Base-by-base conservation (phyloP, 805 yeast genomes). In the Priceomyces castillae region DNA sequence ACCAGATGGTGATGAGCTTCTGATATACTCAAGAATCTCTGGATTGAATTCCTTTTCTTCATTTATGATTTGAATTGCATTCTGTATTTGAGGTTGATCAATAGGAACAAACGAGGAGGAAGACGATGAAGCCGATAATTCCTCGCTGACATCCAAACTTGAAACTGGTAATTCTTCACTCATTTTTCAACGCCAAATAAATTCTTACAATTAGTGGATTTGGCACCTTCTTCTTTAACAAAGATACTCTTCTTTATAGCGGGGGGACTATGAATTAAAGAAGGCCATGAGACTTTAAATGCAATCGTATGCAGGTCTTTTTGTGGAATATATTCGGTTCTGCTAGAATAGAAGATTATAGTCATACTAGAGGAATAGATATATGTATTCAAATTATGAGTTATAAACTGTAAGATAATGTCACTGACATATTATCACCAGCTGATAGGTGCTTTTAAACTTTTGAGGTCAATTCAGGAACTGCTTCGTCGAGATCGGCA, bases 391-490 rank as follows among this genome's bases (percentile, higher is more conserved):
- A 22, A 7, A 22, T 22, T 22, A 22, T 22, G 9, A 22, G 25
- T 22, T 7, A 22, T 9, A 22, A 22, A 22, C 9, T 9, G 25
- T 22, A 22, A 22, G 25, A 9, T 22, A 22, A 6, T 9, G 25
- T 22, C 25, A 22, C 9, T 22, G 9, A 9, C 9, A 22, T 9
- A 9, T 6, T 22, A 28, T 28, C 15, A 28, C 31, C 31, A 11
- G 31, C 31, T 28, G 31, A 28, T 11, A 5, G 25, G 25, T 28
- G 15, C 15, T n/a, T 12, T 23, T 28, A 28, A 6, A 88, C 62
- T 69, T 90, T 89, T 49, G 78, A 74, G 37, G 96, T 86, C 52
- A 92, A 73, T 69, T 94, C 96, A n/a, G 99, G 98, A 36, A 92
- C 80, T 34, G 84, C 78, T 53, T 86, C 87, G 53, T 82, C 86